Percentiles rank a stretch among this genome's conserved stretches.
Conservation (phyloP, 73 alveolate genomes). For the Paramecium bursaria region DNA sequence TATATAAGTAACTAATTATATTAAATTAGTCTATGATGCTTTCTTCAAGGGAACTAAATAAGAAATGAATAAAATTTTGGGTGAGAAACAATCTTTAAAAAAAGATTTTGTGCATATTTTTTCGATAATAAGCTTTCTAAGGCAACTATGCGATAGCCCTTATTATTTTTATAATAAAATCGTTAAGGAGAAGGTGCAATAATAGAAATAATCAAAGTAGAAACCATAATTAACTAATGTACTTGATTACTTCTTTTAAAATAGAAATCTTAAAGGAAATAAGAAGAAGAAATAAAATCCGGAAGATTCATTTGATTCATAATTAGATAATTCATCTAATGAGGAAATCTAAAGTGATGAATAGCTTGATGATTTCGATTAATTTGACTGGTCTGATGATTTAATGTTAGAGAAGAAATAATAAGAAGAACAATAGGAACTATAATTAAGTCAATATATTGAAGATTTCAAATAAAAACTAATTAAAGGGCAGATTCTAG, state of each 20-base stretch:
- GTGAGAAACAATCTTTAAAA: background rate
- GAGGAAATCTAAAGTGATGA: background rate
- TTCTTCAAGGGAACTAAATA: background rate
- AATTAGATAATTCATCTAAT: background rate
- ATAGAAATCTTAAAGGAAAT: background rate
- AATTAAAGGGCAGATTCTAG: too few relatives aligned
- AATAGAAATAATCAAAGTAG: too few relatives aligned
- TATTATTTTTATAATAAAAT: background rate
- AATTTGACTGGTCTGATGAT: too few relatives aligned
- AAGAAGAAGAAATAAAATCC: background rate
- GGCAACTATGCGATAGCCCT: constrained; percentile 29
- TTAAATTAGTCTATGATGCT: constrained; percentile 5
- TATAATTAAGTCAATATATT: too few relatives aligned
- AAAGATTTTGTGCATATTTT: constrained; percentile 13
- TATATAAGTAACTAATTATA: constrained; percentile 10
- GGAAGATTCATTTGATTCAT: background rate
- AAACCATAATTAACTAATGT: too few relatives aligned
- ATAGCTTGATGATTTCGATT: background rate
- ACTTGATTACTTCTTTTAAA: too few relatives aligned
- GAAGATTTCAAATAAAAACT: too few relatives aligned
- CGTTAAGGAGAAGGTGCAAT: too few relatives aligned
- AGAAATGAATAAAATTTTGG: background rate
- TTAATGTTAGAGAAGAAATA: too few relatives aligned
- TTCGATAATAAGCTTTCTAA: background rate
- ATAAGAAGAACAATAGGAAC: too few relatives aligned